Conservation (phyloP, 164 flowering plant species). For the Chloranthus sessilifolius region DNA sequence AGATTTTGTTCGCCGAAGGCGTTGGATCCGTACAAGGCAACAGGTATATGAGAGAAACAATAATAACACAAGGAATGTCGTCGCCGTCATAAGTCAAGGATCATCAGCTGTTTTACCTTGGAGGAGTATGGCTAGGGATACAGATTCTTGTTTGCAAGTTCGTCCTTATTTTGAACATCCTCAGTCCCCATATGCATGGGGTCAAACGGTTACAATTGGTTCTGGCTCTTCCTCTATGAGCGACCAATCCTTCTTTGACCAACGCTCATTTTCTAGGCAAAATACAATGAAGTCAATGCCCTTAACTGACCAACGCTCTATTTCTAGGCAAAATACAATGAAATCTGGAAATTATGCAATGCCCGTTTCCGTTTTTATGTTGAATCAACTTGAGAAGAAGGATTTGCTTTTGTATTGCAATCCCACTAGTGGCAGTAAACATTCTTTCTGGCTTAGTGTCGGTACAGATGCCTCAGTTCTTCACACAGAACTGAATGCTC, state of each 20-base stretch:
- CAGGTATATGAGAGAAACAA: slow-evolving; percentile 17
- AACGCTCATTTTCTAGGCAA: slow-evolving; percentile 43
- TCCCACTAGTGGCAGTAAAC: slow-evolving; percentile 35
- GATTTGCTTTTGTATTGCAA: slow-evolving; percentile 66
- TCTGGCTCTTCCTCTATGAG: slow-evolving; percentile 36
- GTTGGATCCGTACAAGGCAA: slow-evolving; percentile 65
- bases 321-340: slow-evolving; percentile 41
- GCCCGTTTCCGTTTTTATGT: slow-evolving; percentile 36
- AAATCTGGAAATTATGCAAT: slow-evolving; percentile 33
- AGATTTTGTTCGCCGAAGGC: slow-evolving; percentile 64
- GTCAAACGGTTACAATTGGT: slow-evolving; percentile 42
- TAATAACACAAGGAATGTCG: slow-evolving; percentile 16
- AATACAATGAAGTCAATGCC: slow-evolving; percentile 37
- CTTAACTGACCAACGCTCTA: slow-evolving; percentile 38
- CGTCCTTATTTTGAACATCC: slow-evolving; percentile 61
- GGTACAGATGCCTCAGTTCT: slow-evolving; percentile 91
- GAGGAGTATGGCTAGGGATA: slow-evolving; percentile 52
- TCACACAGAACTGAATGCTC: slow-evolving; percentile 80
- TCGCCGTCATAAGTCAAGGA: slow-evolving; percentile 52
- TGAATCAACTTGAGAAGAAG: slow-evolving; percentile 86
- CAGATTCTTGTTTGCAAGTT: slow-evolving; percentile 64
- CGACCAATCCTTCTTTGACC: slow-evolving; percentile 50
- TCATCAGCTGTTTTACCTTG: slow-evolving; percentile 76
- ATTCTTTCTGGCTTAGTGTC: slow-evolving; percentile 67
- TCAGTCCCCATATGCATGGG: slow-evolving; percentile 60